Base-by-base conservation (phyloP, 257 asterid genomes). In the Coffea eugenioides region DNA sequence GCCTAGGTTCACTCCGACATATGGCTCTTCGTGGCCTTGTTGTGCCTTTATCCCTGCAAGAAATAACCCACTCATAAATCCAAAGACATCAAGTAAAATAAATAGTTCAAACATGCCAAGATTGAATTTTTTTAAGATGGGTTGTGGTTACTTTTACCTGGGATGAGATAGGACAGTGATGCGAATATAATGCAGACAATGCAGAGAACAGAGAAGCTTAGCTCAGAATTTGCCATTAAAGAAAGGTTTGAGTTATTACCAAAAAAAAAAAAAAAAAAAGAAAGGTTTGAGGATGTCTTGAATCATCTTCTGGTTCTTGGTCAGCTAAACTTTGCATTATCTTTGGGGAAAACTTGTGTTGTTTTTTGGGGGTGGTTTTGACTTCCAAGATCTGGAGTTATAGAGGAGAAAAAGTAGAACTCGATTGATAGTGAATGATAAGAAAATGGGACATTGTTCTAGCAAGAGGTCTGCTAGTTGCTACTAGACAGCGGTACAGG, bases 1-100 rank as follows among this genome's bases (percentile, higher is more conserved):
- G 80, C 99, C 98, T 36, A 96, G 85, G 89, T 92, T 96, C 78
- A 96, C 97, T 45, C 99, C 99, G 43, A 96, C 97, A 79, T 85
- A 91, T 0, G 98, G 97, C 83, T 88, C 96, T 56, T 91, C 94
- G 80, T 81, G 88, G 14, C 83, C 86, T 64, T 76, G 91, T 87
- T 90, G 96, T 23, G 80, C 93, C 79, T 85, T 88, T 65, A 86
- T 80, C 68, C 75, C 97, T 91, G 94, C 89, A 80, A 39, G 62
- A 85, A 75, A 69, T 71, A 18, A 21, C 23, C 48, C 49, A 27
- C 67, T 18, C 69, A 54, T n/a, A 54, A 69, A 9, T 4, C 1
- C 61, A 20, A 4, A 67, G 41, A 79, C 39, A 73, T 46, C 51
- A 41, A 69, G 39, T 54, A 43, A 68, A 76, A 12, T 9, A 51